These are phyloP conservation scores for Talaromyces trachyspermus DNA, from an alignment of 495 filamentous ascomycete species.

Conservation along the genomic window DNA sequence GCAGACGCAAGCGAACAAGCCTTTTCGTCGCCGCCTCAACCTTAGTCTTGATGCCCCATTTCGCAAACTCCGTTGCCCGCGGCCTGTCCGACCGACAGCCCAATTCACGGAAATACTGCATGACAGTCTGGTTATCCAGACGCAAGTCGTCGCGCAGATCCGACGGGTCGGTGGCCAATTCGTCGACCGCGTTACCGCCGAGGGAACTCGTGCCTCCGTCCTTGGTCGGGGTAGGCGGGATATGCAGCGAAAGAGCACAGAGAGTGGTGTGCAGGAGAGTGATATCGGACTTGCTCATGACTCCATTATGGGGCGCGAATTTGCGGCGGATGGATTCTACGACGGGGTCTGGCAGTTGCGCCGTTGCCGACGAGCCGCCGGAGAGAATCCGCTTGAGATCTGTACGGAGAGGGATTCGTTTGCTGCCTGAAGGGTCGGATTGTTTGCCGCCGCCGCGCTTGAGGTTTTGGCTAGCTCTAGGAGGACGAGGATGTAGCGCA, in stretches of 20 bases:
- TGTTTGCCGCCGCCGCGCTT: slow-evolving; percentile 17
- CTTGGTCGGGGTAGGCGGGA: slow-evolving; percentile 30
- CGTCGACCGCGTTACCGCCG: slow-evolving; percentile 56
- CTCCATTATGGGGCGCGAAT: slow-evolving; percentile 54
- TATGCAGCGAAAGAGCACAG: slow-evolving; percentile 55
- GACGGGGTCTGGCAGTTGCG: slow-evolving; percentile 49
- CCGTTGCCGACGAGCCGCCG: slow-evolving; percentile 6
- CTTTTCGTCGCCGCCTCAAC: slow-evolving; percentile 53
- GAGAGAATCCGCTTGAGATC: slow-evolving; percentile 36
- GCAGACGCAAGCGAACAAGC: slow-evolving; percentile 65
- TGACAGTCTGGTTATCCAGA: slow-evolving; percentile 55
- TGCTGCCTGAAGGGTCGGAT: slow-evolving; percentile 19
- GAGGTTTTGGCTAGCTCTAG: slow-evolving; percentile 54
- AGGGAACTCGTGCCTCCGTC: slow-evolving; percentile 38
- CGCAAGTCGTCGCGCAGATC: slow-evolving; percentile 73
- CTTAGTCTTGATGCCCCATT: slow-evolving; percentile 44
- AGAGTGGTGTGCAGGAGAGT: slow-evolving; percentile 62
- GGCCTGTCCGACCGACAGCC: slow-evolving; percentile 52
- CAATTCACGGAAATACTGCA: slow-evolving; percentile 70
- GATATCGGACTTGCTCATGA: slow-evolving; percentile 55
- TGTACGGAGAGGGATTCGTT: slow-evolving; percentile 32
- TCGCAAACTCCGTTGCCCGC: slow-evolving; percentile 34
- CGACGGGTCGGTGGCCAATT: slow-evolving; percentile 67
- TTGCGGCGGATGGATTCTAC: slow-evolving; percentile 60
- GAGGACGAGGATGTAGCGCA: slow-evolving; percentile 52